phyloP scores from a whole-genome alignment of 352 stramenopile genomes.

The Blastocystis sp. region DNA sequence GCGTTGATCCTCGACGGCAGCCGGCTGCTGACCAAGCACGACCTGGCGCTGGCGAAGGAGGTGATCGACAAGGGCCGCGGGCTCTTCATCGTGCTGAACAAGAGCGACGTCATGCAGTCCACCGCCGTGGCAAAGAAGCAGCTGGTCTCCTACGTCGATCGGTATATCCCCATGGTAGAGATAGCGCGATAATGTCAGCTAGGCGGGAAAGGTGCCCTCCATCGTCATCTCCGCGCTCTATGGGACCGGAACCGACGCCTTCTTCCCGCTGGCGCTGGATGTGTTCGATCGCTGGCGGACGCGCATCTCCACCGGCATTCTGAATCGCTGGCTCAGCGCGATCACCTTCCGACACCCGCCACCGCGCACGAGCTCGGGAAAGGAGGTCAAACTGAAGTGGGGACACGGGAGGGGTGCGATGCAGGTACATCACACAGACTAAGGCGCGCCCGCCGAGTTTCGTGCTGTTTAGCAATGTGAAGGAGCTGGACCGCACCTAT shows the following conservation, averaged over 20 bases:
- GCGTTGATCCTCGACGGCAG: constrained; percentile 60
- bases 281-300: constrained; percentile 60
- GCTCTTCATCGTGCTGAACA: constrained; percentile 61
- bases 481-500: constrained; percentile 58
- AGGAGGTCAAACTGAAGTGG: constrained; percentile 1
- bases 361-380: constrained; percentile 28
- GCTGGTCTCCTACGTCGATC: background rate
- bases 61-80: constrained; percentile 60
- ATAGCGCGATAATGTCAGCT: background rate
- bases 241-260: constrained; percentile 10
- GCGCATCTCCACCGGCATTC: constrained; percentile 59
- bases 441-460: constrained; percentile 61
- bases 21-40: constrained; percentile 58
- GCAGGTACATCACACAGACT: constrained; percentile 62
- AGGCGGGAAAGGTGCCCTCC: constrained; percentile 54
- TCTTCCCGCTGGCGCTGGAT: constrained; percentile 58
- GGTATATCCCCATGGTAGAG: background rate
- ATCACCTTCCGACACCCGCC: constrained; percentile 53
- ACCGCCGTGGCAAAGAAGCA: constrained; percentile 46
- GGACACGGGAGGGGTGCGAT: background rate
- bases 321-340: constrained; percentile 61
- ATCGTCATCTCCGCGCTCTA: constrained; percentile 60
- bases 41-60: constrained; percentile 57
- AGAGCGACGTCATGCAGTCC: constrained; percentile 58
- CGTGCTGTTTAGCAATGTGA: constrained; percentile 60